Evolutionary conservation across 495 filamentous ascomycete species (phyloP).

Genomic region (Durotheca rogersii): DNA sequence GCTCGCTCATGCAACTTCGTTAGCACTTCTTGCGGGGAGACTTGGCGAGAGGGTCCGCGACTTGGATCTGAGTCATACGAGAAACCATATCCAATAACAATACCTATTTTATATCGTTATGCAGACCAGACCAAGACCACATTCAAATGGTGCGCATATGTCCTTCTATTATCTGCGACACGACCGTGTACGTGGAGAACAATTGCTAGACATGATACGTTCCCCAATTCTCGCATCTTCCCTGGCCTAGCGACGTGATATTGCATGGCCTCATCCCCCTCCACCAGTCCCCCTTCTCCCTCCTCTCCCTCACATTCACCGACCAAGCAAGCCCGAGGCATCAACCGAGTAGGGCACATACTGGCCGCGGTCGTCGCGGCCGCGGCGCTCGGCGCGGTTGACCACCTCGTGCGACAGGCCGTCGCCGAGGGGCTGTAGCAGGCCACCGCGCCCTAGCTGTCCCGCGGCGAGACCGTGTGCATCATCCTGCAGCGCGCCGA

Average conservation of each 20-base stretch:
- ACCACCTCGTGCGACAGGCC: conserved; percentile 61
- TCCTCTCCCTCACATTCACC: background rate
- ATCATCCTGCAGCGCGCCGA: conserved; percentile 63
- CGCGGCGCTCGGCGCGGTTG: conserved; percentile 61
- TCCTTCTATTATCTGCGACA: no score
- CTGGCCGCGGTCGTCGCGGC: conserved; percentile 59
- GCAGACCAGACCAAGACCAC: no score
- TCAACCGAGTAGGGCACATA: conserved; percentile 35
- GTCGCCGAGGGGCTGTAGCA: conserved; percentile 62
- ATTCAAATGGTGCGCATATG: no score
- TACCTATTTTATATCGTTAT: no score
- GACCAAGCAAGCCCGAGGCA: background rate
- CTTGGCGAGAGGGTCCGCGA: background rate
- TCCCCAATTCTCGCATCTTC: no score
- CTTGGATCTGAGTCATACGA: background rate
- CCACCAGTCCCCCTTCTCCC: no score
- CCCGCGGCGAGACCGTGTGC: conserved; percentile 57
- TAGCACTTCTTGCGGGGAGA: background rate
- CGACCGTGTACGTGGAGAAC: no score
- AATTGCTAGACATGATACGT: no score
- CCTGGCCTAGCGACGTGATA: no score
- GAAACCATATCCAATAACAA: background rate
- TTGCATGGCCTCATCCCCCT: no score
- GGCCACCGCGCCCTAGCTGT: conserved; percentile 63
- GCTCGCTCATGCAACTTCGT: background rate